phyloP scores from a whole-genome alignment of 179 eudicot genomes.

The Actinidia arguta region DNA sequence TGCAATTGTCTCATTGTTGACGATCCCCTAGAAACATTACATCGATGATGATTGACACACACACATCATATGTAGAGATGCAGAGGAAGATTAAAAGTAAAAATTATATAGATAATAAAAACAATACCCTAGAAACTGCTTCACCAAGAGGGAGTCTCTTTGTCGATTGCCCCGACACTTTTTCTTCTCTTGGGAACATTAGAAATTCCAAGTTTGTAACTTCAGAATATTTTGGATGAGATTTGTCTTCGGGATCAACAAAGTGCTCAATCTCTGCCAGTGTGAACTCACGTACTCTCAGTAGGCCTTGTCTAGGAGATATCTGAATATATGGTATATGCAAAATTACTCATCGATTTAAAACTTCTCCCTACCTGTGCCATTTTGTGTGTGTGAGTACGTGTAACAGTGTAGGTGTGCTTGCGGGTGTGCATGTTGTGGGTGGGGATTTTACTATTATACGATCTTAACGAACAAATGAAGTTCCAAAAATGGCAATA shows the following conservation, averaged over 20 bases:
- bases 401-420: too few species aligned
- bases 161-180: constrained; percentile 84
- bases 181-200: constrained; percentile 96
- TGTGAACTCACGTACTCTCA: constrained; percentile 97
- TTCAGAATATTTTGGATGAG: constrained; percentile 83
- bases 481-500: too few species aligned
- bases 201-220: constrained; percentile 77
- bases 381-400: too few species aligned
- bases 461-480: too few species aligned
- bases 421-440: too few species aligned
- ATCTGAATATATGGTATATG: constrained; percentile 49
- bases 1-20: constrained; percentile 90
- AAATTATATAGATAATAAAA: too few species aligned
- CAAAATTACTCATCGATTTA: too few species aligned
- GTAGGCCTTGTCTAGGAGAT: constrained; percentile 97
- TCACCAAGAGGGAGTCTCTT: constrained; percentile 62
- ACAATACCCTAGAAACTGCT: constrained; percentile 80
- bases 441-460: too few species aligned
- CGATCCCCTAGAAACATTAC: constrained; percentile 63
- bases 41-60: too few species aligned
- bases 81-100: too few species aligned
- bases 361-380: too few species aligned
- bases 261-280: constrained; percentile 97
- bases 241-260: constrained; percentile 93
- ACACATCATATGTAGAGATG: too few species aligned